Evolutionary conservation across 257 asterid species (phyloP), one percentile per base, ranked within the genome.

Genomic region (Nicotiana knightiana): DNA sequence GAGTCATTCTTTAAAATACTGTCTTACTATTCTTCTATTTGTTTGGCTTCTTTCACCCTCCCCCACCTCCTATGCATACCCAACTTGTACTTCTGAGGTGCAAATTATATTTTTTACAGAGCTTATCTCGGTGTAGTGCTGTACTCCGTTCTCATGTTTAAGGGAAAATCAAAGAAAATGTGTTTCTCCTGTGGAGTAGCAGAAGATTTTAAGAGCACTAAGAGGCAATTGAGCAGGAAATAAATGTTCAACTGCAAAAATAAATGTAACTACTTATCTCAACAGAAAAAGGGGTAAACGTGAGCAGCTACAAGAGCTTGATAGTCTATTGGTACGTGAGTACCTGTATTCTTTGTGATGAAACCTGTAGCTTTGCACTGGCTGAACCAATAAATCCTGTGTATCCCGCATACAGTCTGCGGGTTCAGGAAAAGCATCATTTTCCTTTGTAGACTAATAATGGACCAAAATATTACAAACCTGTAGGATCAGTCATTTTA

Each of bases 161-260:
- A 67, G 54, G 54, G 76, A 35, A 54, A 54, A 67, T 37, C 54
- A 67, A 35, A 67, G 54, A 39, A 39, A 68, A 18, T 68, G 77
- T 37, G 32, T 68, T n/a, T 43, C 55, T 26, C 35, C 32, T 16
- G 18, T 37, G 77, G 43, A 68, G 43, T 68, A 24, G 77, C 77
- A 35, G 55, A 54, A 67, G 30, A 30, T 67, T 37, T 67, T 33
- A 67, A 18, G 76, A 67, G 32, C 9, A 17, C 77, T 68, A 68
- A 37, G 46, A 68, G 21, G 77, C 77, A 68, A 68, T n/a, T 68
- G 77, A 37, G 55, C 77, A 68, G 77, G 57, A 68, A 68, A 68
- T 68, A 68, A 9, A 67, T 5, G 76, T n/a, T 67, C 76, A 17
- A 67, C 76, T 15, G 32, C 76, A 2, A 3, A 6, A 67, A 35